Evolutionary conservation across 768 basidiomycete genomes (phyloP), one percentile per base, ranked within the genome.

Genomic region (Solioccasus polychromus): DNA sequence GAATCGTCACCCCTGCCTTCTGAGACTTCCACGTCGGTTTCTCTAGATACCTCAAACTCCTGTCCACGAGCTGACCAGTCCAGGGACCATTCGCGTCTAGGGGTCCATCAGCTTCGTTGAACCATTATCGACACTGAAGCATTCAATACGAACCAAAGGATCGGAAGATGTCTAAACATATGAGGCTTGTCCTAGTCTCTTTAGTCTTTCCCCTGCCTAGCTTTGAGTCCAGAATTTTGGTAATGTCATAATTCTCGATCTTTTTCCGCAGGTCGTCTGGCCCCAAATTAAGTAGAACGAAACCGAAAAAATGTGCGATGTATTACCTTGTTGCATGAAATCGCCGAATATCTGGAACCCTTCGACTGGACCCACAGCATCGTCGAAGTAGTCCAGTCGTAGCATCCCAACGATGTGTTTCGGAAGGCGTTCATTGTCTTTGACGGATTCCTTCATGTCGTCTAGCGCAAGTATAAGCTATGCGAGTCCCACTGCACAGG

Each of bases 311-410:
- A n/a, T n/a, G n/a, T n/a, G n/a, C n/a, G n/a, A n/a, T n/a, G n/a
- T 19, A 15, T 51, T 51, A 61, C 60, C 49, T 4, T 54, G 28
- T 30, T 48, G 44, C 54, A 61, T 59, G 5, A 61, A 40, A 20
- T 61, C 44, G 1, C 36, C 35, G 15, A 61, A 61, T 1, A 61
- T 48, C 35, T 61, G 60, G 30, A 62, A 60, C 11, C 59, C 59
- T 37, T 60, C 60, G 1, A 59, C 40, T 19, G 4, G 38, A 10
- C 59, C 60, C 0, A 62, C 44, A 11, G 60, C 57, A 25, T 60
- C 60, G 9, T 60, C 57, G 17, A 60, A 62, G 36, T 47, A 62
- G 40, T 60, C 53, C 14, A 49, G 30, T 24, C 48, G 50, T n/a
- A 59, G 36, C 59, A 60, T 60, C n/a, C 41, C 43, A 11, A 60